These are phyloP conservation scores for Podaxis pistillaris DNA, from an alignment of 768 basidiomycete species.

Conservation along the genomic window DNA sequence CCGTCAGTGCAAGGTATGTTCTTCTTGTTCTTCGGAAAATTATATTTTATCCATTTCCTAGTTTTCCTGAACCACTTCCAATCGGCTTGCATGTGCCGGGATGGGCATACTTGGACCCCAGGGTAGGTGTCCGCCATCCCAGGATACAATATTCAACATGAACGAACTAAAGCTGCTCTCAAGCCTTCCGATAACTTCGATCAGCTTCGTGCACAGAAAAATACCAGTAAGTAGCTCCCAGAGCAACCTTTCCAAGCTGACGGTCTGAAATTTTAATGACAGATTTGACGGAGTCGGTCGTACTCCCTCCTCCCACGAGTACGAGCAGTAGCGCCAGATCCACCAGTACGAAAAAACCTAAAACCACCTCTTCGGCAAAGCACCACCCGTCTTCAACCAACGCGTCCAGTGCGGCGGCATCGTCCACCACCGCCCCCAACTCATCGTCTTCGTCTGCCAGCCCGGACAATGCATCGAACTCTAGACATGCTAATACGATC, in stretches of 20 bases:
- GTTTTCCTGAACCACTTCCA: slow-evolving; percentile 51
- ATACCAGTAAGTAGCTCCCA: background rate
- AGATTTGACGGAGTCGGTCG: slow-evolving; percentile 9
- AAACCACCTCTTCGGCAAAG: background rate
- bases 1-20: slow-evolving; percentile 27
- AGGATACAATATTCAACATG: background rate
- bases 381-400: background rate
- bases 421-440: background rate
- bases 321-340: background rate
- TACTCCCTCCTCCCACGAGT: background rate
- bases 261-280: background rate
- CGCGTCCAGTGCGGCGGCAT: background rate
- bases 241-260: background rate
- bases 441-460: background rate
- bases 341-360: background rate
- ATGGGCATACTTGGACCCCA: slow-evolving; percentile 62
- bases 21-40: background rate
- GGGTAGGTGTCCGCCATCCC: slow-evolving; percentile 23
- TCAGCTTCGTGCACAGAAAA: slow-evolving; percentile 5
- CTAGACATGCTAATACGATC: background rate
- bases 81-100: slow-evolving; percentile 48
- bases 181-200: slow-evolving; percentile 9
- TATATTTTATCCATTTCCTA: slow-evolving; percentile 17
- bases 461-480: background rate
- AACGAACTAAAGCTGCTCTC: background rate